Percentiles rank a stretch among this genome's conserved stretches.
These are phyloP conservation scores for Aspergillus piperis DNA, from an alignment of 2,329 filamentous ascomycete genomes.

Conservation along the genomic window DNA sequence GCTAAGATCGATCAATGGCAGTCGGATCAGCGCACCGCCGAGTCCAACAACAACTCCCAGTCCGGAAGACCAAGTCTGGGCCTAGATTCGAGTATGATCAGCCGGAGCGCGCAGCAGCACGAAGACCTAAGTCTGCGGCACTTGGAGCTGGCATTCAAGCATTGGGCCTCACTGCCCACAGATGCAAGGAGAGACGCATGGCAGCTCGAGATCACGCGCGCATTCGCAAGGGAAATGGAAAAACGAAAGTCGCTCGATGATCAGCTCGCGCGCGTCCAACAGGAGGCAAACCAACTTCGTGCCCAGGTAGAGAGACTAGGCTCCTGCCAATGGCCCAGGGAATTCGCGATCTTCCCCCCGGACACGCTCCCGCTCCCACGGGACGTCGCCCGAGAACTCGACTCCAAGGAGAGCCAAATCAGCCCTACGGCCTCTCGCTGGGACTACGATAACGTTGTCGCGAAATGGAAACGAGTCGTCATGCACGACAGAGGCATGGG, in stretches of 20 bases:
- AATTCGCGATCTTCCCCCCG: constrained; percentile 51
- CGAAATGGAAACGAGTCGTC: constrained; percentile 52
- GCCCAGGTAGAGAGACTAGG: constrained; percentile 49
- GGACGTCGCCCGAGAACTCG: constrained; percentile 41
- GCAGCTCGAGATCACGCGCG: constrained; percentile 50
- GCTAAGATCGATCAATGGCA: constrained; percentile 70
- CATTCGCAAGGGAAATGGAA: constrained; percentile 49
- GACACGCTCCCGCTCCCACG: constrained; percentile 45
- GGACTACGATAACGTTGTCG: constrained; percentile 51
- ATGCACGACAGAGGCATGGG: constrained; percentile 49
- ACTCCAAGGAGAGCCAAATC: constrained; percentile 37
- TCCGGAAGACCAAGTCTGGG: constrained; percentile 36
- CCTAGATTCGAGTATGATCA: constrained; percentile 39
- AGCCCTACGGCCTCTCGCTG: constrained; percentile 41
- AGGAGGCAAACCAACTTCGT: constrained; percentile 52
- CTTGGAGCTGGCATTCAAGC: constrained; percentile 71
- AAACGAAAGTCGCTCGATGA: constrained; percentile 47
- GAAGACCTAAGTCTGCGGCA: constrained; percentile 73
- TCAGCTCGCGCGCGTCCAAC: constrained; percentile 47
- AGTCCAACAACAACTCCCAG: constrained; percentile 46
- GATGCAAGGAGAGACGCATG: constrained; percentile 54
- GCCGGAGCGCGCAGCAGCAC: constrained; percentile 58
- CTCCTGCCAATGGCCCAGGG: constrained; percentile 51
- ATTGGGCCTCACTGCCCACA: constrained; percentile 68
- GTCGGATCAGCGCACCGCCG: constrained; percentile 42